Evolutionary conservation across 2,329 filamentous ascomycete genomes (phyloP).

Genomic region (Exophiala bonariae): DNA sequence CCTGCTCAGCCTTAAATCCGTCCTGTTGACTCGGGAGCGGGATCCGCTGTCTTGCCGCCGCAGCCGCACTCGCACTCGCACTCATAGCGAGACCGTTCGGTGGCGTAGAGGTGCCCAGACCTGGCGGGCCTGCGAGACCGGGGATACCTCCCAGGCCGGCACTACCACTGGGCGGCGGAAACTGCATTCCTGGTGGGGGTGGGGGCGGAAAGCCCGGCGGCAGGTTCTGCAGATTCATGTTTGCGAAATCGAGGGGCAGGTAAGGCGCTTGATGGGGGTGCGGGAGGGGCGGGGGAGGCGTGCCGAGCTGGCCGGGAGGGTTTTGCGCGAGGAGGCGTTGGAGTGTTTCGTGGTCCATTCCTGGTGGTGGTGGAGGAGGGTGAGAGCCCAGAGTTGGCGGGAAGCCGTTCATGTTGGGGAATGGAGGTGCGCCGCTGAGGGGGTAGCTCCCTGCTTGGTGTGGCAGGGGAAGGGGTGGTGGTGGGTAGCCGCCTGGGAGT

Average conservation of each 20-base stretch:
- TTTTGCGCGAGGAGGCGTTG: conserved; percentile 29
- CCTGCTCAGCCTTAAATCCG: conserved; percentile 75
- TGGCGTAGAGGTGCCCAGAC: conserved; percentile 36
- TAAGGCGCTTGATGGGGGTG: conserved; percentile 7
- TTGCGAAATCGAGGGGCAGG: conserved; percentile 33
- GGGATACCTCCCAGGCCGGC: conserved; percentile 36
- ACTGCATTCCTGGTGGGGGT: conserved; percentile 47
- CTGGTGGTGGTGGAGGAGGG: conserved; percentile 42
- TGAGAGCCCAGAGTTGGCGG: neutral
- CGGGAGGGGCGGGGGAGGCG: conserved; percentile 37
- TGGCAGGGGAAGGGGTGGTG: conserved; percentile 9
- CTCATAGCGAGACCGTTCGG: conserved; percentile 38
- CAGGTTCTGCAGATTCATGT: conserved; percentile 23
- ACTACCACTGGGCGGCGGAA: conserved; percentile 14
- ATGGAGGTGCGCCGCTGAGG: too few species aligned
- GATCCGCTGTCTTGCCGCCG: conserved; percentile 50
- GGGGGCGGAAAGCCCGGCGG: conserved; percentile 58
- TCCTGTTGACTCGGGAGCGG: conserved; percentile 83
- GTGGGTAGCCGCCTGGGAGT: conserved; percentile 9
- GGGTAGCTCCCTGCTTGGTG: neutral
- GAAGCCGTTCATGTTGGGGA: too few species aligned
- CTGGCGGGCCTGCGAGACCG: conserved; percentile 42
- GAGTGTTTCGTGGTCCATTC: conserved; percentile 46
- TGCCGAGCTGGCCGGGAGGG: conserved; percentile 40
- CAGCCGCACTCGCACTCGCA: conserved; percentile 22